Percentiles rank a stretch among this genome's conserved stretches.
Evolutionary conservation across 2,329 filamentous ascomycete species (phyloP).

Genomic region (Biscogniauxia marginata): DNA sequence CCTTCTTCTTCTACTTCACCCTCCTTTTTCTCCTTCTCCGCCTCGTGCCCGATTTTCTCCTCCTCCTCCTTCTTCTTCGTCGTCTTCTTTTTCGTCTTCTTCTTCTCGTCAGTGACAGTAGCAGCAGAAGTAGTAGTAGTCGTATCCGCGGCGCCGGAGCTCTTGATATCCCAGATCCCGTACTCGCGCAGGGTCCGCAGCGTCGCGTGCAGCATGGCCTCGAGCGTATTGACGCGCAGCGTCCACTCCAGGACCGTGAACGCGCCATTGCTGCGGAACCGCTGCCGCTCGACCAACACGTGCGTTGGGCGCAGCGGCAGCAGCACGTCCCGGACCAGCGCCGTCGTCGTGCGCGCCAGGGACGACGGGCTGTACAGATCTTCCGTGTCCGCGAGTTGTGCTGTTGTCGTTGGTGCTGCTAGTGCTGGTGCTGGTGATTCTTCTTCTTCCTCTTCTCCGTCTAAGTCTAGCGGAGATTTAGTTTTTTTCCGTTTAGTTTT

Average conservation of each 20-base stretch:
- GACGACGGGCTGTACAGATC: slow-evolving; percentile 34
- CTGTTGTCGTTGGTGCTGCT: too few species aligned
- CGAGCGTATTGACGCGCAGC: slow-evolving; percentile 75
- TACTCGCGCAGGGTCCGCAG: slow-evolving; percentile 55
- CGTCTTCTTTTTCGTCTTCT: slow-evolving; percentile 8
- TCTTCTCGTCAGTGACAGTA: background rate
- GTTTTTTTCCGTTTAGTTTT: too few species aligned
- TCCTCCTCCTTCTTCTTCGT: slow-evolving; percentile 19
- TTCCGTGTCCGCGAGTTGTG: too few species aligned
- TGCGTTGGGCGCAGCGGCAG: slow-evolving; percentile 67
- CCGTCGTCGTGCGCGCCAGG: slow-evolving; percentile 35
- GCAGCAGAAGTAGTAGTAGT: background rate
- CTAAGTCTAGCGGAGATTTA: too few species aligned
- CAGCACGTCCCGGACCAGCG: slow-evolving; percentile 36
- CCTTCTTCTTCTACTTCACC: slow-evolving; percentile 5
- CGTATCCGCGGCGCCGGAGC: too few species aligned
- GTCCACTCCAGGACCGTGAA: slow-evolving; percentile 77
- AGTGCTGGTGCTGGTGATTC: background rate
- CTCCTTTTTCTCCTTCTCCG: background rate
- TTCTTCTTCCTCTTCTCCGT: background rate
- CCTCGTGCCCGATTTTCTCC: too few species aligned
- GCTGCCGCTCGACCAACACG: slow-evolving; percentile 66
- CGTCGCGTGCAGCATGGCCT: slow-evolving; percentile 76
- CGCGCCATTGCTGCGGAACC: slow-evolving; percentile 63
- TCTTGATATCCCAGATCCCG: slow-evolving; percentile 38